Evolutionary conservation across 768 basidiomycete genomes (phyloP), one percentile per base, ranked within the genome.

Genomic region (Collybia nuda): DNA sequence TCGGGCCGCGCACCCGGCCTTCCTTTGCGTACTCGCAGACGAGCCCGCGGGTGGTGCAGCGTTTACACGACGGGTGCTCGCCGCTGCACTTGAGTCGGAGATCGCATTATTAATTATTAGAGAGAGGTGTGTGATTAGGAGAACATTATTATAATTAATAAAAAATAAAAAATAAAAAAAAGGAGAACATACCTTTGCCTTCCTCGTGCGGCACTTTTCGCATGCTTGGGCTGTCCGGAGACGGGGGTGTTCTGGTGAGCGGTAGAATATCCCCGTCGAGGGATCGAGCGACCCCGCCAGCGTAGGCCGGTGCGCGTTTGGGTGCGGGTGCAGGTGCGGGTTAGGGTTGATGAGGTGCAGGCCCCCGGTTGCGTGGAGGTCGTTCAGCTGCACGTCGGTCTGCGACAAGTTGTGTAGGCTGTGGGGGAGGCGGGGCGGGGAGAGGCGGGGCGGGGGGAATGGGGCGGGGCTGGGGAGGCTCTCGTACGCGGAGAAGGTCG

Each of bases 181-280:
- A 15, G 38, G 40, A 42, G 15, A 6, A 48, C 21, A 36, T 56
- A 88, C 87, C 76, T 90, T 90, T 24, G 85, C 86, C 64, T 89
- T 90, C 44, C 86, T 69, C 0, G 73, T 74, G 12, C 88, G 77
- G 62, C 88, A 89, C 61, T 85, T 85, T 59, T 88, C 83, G 66
- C 87, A 90, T 2, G 86, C 86, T 59, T 88, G 86, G 0, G 82
- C 81, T 0, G 88, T 89, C 44, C 87, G 78, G 24, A 86, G 66
- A 0, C 86, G 76, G 1, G 84, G 78, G 50, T 84, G 82, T 55
- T 86, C 84, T 0, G 81, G 76, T 0, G 81, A 77, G 14, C 75
- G 77, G 63, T 85, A 84, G 59, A 85, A 86, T 38, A 85, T 78
- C n/a, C 83, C 82, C 0, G 85, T 86, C 2, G 72, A 55, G 1